Evolutionary conservation across 2,329 filamentous ascomycete genomes (phyloP).

Genomic region (Alternaria atra): DNA sequence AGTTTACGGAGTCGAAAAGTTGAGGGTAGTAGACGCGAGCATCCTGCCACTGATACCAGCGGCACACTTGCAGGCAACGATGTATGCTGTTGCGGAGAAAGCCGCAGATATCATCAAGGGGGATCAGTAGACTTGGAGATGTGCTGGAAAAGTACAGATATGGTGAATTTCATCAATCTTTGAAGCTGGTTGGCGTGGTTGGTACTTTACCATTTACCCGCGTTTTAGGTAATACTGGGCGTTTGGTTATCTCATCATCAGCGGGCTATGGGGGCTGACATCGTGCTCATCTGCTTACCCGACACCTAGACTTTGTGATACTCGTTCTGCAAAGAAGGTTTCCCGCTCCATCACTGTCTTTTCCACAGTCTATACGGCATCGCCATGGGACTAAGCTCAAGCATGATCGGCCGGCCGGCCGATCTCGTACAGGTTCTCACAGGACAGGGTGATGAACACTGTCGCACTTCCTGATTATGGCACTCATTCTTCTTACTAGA

Average conservation of each 20-base stretch:
- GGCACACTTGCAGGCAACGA: constrained; percentile 32
- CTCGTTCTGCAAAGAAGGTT: neutral
- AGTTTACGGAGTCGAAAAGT: constrained; percentile 27
- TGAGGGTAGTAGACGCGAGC: constrained; percentile 37
- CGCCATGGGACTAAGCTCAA: neutral
- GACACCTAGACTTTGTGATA: no score
- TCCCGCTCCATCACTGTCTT: neutral
- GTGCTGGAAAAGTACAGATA: neutral
- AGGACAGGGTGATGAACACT: neutral
- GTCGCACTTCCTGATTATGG: no score
- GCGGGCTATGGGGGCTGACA: no score
- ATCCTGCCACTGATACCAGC: constrained; percentile 30
- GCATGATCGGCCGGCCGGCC: neutral
- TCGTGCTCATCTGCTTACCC: no score
- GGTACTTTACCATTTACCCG: no score
- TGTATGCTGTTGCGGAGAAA: constrained; percentile 40
- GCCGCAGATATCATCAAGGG: constrained; percentile 38
- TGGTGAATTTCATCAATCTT: neutral
- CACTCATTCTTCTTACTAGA: neutral
- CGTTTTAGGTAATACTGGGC: no score
- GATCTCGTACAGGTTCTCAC: neutral
- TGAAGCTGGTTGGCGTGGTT: neutral
- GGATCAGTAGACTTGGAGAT: neutral
- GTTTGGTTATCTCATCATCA: no score
- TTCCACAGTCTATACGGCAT: neutral